Conservation (phyloP, 1,284 basidiomycete genomes). For the Trichosporon ovoides region DNA sequence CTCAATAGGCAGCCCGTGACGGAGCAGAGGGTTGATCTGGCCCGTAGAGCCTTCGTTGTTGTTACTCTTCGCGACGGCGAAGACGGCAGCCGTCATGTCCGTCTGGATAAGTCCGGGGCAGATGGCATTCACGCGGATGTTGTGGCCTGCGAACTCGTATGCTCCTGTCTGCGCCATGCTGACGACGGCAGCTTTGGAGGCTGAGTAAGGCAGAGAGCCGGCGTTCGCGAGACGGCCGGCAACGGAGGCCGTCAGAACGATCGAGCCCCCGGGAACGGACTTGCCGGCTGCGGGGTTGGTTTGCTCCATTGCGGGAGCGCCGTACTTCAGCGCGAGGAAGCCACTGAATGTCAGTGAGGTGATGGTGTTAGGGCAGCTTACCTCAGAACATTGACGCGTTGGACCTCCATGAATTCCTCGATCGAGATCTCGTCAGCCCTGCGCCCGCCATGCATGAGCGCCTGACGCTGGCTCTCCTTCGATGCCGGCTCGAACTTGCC, state of each 20-base stretch:
- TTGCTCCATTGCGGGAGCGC: conserved; percentile 65
- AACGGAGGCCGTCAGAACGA: conserved; percentile 85
- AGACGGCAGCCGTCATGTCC: conserved; percentile 72
- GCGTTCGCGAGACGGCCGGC: conserved; percentile 82
- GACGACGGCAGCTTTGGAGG: conserved; percentile 84
- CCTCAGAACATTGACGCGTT: conserved; percentile 72
- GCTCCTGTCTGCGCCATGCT: conserved; percentile 75
- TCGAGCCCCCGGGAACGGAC: conserved; percentile 66
- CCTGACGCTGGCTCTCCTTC: neutral
- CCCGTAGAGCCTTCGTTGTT: conserved; percentile 60
- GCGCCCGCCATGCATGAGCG: neutral
- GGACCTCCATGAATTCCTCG: conserved; percentile 66
- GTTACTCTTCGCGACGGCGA: conserved; percentile 68
- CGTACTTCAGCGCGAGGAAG: conserved; percentile 84
- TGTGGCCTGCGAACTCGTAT: conserved; percentile 71
- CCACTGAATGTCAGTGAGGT: conserved; percentile 50
- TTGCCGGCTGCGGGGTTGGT: conserved; percentile 62
- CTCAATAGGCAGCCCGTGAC: conserved; percentile 62
- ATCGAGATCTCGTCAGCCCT: conserved; percentile 25
- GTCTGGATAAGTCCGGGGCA: conserved; percentile 84
- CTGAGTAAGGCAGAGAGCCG: conserved; percentile 79
- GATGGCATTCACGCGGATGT: conserved; percentile 85
- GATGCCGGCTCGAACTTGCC: conserved; percentile 5
- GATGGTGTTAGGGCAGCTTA: neutral
- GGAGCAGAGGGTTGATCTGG: conserved; percentile 74